Evolutionary conservation across 2,329 filamentous ascomycete species (phyloP).

Genomic region (Exutisphaerella laricina): DNA sequence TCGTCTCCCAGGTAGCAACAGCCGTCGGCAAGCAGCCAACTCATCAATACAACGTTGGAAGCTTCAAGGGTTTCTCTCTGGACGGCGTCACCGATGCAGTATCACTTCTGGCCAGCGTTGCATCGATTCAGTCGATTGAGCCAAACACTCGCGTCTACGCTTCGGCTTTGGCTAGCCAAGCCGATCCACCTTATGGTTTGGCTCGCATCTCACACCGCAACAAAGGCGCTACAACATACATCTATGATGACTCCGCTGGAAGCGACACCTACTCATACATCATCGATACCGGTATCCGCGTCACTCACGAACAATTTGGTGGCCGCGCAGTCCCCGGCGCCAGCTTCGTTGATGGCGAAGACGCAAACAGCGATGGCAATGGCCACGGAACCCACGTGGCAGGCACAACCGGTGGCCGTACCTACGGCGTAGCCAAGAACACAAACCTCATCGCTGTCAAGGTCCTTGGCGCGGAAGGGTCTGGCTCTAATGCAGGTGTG

Average conservation of each 20-base stretch:
- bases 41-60: constrained; percentile 36
- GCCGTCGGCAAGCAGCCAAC: constrained; percentile 16
- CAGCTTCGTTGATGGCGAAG: constrained; percentile 22
- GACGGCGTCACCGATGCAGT: constrained; percentile 32
- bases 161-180: constrained; percentile 36
- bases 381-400: constrained; percentile 62
- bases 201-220: constrained; percentile 35
- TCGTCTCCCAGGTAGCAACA: constrained; percentile 15
- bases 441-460: constrained; percentile 48
- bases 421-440: constrained; percentile 52
- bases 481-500: constrained; percentile 46
- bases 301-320: constrained; percentile 25
- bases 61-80: constrained; percentile 37
- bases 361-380: constrained; percentile 42
- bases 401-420: constrained; percentile 56
- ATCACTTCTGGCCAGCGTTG: constrained; percentile 23
- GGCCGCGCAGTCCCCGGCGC: constrained; percentile 24
- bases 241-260: constrained; percentile 34
- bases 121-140: constrained; percentile 35
- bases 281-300: constrained; percentile 24
- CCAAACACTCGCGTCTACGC: constrained; percentile 36
- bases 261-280: constrained; percentile 22
- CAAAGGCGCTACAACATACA: constrained; percentile 5
- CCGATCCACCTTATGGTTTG: constrained; percentile 39
- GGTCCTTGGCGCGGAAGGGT: constrained; percentile 42